Percentiles rank a stretch among this genome's conserved stretches.
Evolutionary conservation across 2,329 filamentous ascomycete species (phyloP).

Genomic region (Thelonectria blattea): DNA sequence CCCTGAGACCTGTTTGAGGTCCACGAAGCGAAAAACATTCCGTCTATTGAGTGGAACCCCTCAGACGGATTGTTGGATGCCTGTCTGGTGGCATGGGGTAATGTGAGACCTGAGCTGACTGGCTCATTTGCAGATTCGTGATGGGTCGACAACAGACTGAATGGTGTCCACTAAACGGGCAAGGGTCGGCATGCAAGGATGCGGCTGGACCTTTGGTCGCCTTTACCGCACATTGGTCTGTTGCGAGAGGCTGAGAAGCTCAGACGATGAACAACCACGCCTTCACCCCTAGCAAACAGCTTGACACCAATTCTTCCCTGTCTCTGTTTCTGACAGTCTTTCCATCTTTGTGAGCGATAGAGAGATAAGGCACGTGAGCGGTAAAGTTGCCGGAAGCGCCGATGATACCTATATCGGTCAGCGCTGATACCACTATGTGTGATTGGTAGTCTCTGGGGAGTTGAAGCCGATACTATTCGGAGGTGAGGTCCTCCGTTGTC

Average conservation of each 20-base stretch:
- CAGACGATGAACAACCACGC: not conserved
- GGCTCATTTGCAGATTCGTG: conserved; percentile 9
- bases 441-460: not conserved
- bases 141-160: conserved; percentile 1
- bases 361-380: not conserved
- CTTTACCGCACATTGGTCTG: not conserved
- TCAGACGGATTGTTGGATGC: conserved; percentile 32
- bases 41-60: conserved; percentile 29
- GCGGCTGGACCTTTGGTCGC: not conserved
- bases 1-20: not conserved
- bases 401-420: not conserved
- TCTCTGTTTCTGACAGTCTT: no score
- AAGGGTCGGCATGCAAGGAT: not conserved
- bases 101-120: conserved; percentile 7
- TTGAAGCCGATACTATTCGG: not conserved
- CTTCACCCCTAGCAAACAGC: conserved; percentile 1
- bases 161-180: not conserved
- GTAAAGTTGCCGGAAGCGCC: conserved; percentile 1
- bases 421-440: not conserved
- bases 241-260: not conserved
- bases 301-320: not conserved
- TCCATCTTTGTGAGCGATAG: no score
- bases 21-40: conserved; percentile 21
- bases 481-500: not conserved
- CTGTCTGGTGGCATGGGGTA: conserved; percentile 7